A percentile compares a stretch with the other conserved stretches of the same genome.
Conservation (phyloP, 768 basidiomycete species). For the Leucocoprinus leucothites region DNA sequence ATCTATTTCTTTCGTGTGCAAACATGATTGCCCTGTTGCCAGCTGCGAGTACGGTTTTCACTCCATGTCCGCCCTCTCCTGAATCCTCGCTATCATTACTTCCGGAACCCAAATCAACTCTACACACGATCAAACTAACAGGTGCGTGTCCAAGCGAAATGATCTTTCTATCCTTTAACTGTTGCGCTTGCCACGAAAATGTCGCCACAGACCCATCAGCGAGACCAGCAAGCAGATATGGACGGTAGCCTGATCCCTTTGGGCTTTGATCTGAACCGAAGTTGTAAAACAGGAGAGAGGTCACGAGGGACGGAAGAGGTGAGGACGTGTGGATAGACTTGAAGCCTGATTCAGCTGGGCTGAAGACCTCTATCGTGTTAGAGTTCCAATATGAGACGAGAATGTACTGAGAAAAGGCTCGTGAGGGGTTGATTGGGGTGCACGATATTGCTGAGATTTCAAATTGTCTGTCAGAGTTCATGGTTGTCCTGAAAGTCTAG, state of each 20-base stretch:
- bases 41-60: slow-evolving; percentile 61
- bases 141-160: slow-evolving; percentile 67
- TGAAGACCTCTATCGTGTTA: slow-evolving; percentile 58
- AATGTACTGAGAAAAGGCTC: slow-evolving; percentile 44
- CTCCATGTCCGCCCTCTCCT: slow-evolving; percentile 24
- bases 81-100: background rate
- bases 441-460: slow-evolving; percentile 77
- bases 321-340: slow-evolving; percentile 31
- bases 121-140: slow-evolving; percentile 54
- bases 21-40: slow-evolving; percentile 70
- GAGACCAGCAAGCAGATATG: slow-evolving; percentile 70
- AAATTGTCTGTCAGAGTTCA: background rate
- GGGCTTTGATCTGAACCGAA: slow-evolving; percentile 45
- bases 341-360: slow-evolving; percentile 22
- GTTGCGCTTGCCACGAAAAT: slow-evolving; percentile 43
- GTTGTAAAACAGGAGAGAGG: slow-evolving; percentile 52
- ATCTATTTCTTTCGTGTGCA: slow-evolving; percentile 59
- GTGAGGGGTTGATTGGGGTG: slow-evolving; percentile 45
- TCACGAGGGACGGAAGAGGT: slow-evolving; percentile 38
- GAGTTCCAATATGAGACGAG: slow-evolving; percentile 78
- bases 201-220: slow-evolving; percentile 70
- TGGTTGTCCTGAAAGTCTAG: background rate
- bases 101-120: slow-evolving; percentile 30
- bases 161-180: slow-evolving; percentile 50
- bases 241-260: slow-evolving; percentile 33